Conservation (phyloP, 1,139 yeast species). For the Kodamaea anthophila region DNA sequence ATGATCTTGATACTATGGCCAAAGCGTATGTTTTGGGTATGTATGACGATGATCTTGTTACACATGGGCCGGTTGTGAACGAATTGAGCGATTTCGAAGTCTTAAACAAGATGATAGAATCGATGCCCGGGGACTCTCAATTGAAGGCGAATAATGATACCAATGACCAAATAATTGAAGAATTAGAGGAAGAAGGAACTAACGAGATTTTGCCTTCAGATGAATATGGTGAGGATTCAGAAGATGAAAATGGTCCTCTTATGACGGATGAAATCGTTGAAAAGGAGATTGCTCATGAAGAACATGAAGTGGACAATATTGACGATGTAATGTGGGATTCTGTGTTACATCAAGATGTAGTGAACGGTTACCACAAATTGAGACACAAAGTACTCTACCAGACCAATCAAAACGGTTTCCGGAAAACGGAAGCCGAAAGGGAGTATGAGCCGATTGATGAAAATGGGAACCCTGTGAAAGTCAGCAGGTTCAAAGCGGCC, state of each 20-base stretch:
- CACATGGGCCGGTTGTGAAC: conserved; percentile 54
- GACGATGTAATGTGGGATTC: conserved; percentile 19
- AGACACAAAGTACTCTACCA: conserved; percentile 44
- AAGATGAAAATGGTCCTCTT: conserved; percentile 35
- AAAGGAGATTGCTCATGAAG: conserved; percentile 21
- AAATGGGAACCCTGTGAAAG: conserved; percentile 49
- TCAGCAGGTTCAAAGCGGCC: conserved; percentile 60
- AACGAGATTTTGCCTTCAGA: conserved; percentile 19
- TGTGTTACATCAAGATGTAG: conserved; percentile 39
- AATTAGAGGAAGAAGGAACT: conserved; percentile 13
- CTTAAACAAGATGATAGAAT: conserved; percentile 45
- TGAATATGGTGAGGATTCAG: conserved; percentile 21
- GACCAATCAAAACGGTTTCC: conserved; percentile 42
- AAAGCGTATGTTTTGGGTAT: conserved; percentile 53
- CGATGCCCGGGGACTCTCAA: conserved; percentile 13
- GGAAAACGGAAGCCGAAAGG: conserved; percentile 39
- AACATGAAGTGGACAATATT: conserved; percentile 14
- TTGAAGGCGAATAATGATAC: background rate
- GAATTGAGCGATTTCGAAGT: conserved; percentile 48
- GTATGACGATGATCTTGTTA: conserved; percentile 54
- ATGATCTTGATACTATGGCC: conserved; percentile 52
- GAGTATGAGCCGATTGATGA: conserved; percentile 74
- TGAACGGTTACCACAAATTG: conserved; percentile 51
- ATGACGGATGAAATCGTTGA: conserved; percentile 36
- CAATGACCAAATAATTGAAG: conserved; percentile 8